A percentile compares a stretch with the other conserved stretches of the same genome.
phyloP scores from a whole-genome alignment of 78 protist genomes.

The Dictyostelium capitatum region DNA sequence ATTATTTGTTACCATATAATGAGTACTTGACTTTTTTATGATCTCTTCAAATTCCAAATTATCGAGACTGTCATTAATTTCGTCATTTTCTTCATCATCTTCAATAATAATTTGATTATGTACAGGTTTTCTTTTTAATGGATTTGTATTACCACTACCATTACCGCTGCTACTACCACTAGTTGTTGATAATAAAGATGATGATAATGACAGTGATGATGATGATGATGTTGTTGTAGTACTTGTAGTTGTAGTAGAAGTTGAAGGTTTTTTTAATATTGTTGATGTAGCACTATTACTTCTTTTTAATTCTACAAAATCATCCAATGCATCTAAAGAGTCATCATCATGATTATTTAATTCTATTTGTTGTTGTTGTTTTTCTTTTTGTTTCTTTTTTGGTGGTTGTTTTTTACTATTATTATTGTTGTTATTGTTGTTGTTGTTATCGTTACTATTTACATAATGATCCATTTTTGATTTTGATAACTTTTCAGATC shows the following conservation, averaged over 20 bases:
- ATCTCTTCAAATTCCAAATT: too few species aligned
- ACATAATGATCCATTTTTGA: conserved; percentile 20
- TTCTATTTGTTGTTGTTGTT: neutral
- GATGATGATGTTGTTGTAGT: too few species aligned
- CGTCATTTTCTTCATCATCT: too few species aligned
- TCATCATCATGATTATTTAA: neutral
- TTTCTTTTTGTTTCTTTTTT: neutral
- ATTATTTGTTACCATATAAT: neutral
- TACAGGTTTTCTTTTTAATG: too few species aligned
- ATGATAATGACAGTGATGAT: too few species aligned
- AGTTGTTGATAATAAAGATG: too few species aligned
- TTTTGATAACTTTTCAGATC: conserved; percentile 2
- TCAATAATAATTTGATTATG: too few species aligned
- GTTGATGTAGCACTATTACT: neutral
- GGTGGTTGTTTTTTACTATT: neutral
- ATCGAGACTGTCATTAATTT: too few species aligned
- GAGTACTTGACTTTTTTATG: too few species aligned
- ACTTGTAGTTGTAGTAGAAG: too few species aligned
- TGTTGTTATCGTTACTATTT: neutral
- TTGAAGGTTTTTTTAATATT: neutral
- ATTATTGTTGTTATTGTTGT: neutral
- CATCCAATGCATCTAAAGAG: neutral
- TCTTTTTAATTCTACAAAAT: neutral
- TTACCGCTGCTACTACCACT: too few species aligned
- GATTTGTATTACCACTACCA: neutral